Base-by-base conservation (phyloP, 345 rosid genomes). In the Limnanthes douglasii region DNA sequence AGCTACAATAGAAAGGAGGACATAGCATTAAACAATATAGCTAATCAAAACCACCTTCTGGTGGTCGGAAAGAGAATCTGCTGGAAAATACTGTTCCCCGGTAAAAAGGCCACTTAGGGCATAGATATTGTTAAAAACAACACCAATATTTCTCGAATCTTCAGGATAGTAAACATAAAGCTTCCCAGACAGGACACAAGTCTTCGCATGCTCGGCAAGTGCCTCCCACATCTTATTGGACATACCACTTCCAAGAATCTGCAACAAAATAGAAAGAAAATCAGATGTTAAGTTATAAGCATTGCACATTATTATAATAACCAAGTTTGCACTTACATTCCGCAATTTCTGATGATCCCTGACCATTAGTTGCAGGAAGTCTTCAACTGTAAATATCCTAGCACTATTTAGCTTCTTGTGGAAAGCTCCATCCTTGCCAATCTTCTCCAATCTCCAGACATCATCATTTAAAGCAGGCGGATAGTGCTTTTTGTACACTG, bases 161-260 rank as follows among this genome's bases (percentile, higher is more conserved):
- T 75, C 88, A 0, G 88, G 78, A 51, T 85, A 75, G 48, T 84
- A 83, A 18, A 85, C 80, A 28, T 80, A 92, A 43, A 75, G 69
- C 47, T 69, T 85, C 63, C 74, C 94, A 48, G 78, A 68, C 45
- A 73, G 54, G 20, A 69, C 73, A 51, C 96, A 92, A 18, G 99
- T 80, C 58, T 73, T 92, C 5, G 96, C 82, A 68, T 92, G 99
- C 47, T 92, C 99, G 29, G 78, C 53, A 9, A 92, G 88, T 41
- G 78, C 60, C 40, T 85, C 96, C 99, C 99, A 92, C 99, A 85
- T 92, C 65, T 88, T 81, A 52, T 92, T 92, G 11, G 99, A 92
- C 99, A 90, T 90, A 29, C 99, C 96, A 43, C 94, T 85, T 49
- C 99, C 99, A 57, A 90, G 94, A 64, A 85, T 80, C 99, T 90